phyloP scores from a whole-genome alignment of 179 eudicot species.

The Pouteria campechiana region DNA sequence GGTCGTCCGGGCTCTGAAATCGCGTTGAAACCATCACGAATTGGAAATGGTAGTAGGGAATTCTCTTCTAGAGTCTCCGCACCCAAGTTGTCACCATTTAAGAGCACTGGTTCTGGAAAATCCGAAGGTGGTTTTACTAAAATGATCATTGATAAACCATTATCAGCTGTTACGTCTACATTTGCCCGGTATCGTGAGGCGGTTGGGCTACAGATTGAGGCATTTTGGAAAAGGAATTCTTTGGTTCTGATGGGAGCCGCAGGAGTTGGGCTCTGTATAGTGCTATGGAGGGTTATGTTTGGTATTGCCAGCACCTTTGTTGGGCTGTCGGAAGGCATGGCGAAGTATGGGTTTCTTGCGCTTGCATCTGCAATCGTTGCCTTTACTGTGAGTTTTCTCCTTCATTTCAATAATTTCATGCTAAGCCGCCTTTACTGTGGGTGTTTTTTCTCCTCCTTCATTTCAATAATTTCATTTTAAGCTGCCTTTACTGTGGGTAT shows the following conservation, averaged over 20 bases:
- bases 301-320: conserved; percentile 75
- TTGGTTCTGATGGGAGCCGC: conserved; percentile 62
- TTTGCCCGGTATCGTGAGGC: conserved; percentile 56
- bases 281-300: conserved; percentile 84
- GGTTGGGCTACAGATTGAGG: conserved; percentile 74
- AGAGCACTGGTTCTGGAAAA: too few species aligned
- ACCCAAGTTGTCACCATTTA: too few species aligned
- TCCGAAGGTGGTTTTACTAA: too few species aligned
- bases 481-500: too few species aligned
- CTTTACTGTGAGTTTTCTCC: conserved; percentile 69
- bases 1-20: too few species aligned
- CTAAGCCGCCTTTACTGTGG: too few species aligned
- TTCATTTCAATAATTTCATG: too few species aligned
- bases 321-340: conserved; percentile 96
- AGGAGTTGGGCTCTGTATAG: conserved; percentile 60
- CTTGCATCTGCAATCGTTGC: conserved; percentile 86
- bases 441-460: too few species aligned
- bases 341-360: conserved; percentile 95
- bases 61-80: too few species aligned
- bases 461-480: too few species aligned
- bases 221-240: conserved; percentile 83
- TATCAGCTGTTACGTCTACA: conserved; percentile 19
- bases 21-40: too few species aligned
- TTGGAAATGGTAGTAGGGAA: too few species aligned
- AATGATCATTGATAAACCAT: conserved; percentile 49